phyloP scores from a whole-genome alignment of 2,329 filamentous ascomycete species.

The Neofusicoccum ribis region DNA sequence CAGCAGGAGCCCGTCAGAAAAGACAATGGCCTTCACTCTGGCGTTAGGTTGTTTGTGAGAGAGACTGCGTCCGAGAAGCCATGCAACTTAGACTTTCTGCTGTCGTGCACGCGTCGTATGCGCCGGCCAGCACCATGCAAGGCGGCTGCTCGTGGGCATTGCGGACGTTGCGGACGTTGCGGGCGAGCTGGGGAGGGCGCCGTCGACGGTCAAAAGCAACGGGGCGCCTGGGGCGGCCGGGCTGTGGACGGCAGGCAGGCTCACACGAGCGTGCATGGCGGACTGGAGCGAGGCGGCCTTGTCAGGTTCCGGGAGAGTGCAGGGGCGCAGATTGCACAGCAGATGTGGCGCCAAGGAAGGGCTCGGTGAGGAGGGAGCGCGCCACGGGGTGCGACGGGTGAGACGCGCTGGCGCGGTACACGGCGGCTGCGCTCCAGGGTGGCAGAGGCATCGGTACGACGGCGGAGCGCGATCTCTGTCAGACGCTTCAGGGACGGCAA shows the following conservation, averaged over 20 bases:
- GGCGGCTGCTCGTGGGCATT: background rate
- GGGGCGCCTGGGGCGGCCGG: too few relatives aligned
- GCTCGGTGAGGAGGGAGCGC: background rate
- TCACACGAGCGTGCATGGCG: background rate
- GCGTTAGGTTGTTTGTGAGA: background rate
- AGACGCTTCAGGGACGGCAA: background rate
- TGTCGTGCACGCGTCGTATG: background rate
- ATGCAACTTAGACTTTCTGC: background rate
- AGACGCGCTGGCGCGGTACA: slow-evolving; percentile 1
- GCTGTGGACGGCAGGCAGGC: background rate
- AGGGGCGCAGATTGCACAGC: background rate
- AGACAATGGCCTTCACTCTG: background rate
- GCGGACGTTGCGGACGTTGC: background rate
- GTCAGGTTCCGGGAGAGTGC: background rate
- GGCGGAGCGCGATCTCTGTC: background rate
- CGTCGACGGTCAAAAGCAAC: background rate
- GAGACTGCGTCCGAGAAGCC: background rate
- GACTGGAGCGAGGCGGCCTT: background rate
- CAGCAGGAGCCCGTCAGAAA: too few relatives aligned
- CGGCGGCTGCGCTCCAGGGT: background rate
- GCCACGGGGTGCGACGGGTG: background rate
- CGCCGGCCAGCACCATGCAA: background rate
- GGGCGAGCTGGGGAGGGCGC: background rate
- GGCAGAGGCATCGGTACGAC: background rate
- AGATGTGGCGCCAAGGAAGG: background rate